Evolutionary conservation across 768 basidiomycete species (phyloP).

Genomic region (Psilocybe cubensis): DNA sequence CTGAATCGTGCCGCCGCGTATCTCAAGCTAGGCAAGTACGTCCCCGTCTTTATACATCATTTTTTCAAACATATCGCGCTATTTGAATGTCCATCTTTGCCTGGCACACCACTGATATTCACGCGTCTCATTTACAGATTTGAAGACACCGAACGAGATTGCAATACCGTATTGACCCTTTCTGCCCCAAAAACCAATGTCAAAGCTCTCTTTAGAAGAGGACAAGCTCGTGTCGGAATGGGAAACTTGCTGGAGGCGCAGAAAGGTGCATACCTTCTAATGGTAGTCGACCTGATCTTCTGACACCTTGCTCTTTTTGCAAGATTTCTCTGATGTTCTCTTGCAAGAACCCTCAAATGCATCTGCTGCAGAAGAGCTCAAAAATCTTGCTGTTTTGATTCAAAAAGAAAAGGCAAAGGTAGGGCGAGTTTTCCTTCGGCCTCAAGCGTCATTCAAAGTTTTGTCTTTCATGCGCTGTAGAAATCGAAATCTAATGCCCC

Average conservation of each 20-base stretch:
- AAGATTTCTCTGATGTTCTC: slow-evolving; percentile 67
- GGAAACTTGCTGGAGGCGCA: slow-evolving; percentile 60
- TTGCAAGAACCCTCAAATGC: slow-evolving; percentile 67
- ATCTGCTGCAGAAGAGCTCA: slow-evolving; percentile 65
- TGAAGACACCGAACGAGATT: slow-evolving; percentile 84
- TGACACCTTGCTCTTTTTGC: background rate
- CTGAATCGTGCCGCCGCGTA: slow-evolving; percentile 92
- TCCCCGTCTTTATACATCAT: slow-evolving; percentile 25
- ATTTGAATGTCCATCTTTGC: background rate
- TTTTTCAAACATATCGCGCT: background rate
- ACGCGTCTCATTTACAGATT: slow-evolving; percentile 47
- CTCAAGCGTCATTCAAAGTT: background rate
- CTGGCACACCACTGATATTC: slow-evolving; percentile 4
- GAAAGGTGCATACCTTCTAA: slow-evolving; percentile 45
- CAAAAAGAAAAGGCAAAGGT: slow-evolving; percentile 38
- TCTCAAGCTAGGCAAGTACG: slow-evolving; percentile 94
- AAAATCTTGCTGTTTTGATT: slow-evolving; percentile 46
- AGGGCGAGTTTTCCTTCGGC: background rate
- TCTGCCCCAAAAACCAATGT: slow-evolving; percentile 53
- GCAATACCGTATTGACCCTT: slow-evolving; percentile 62
- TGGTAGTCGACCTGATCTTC: background rate
- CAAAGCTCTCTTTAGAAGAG: slow-evolving; percentile 81
- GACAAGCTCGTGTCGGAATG: slow-evolving; percentile 67
- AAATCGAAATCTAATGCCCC: slow-evolving; percentile 30
- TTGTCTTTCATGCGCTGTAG: slow-evolving; percentile 11